Evolutionary conservation across 768 basidiomycete species (phyloP), one percentile per base, ranked within the genome.

Genomic region (Kwoniella sp.): DNA sequence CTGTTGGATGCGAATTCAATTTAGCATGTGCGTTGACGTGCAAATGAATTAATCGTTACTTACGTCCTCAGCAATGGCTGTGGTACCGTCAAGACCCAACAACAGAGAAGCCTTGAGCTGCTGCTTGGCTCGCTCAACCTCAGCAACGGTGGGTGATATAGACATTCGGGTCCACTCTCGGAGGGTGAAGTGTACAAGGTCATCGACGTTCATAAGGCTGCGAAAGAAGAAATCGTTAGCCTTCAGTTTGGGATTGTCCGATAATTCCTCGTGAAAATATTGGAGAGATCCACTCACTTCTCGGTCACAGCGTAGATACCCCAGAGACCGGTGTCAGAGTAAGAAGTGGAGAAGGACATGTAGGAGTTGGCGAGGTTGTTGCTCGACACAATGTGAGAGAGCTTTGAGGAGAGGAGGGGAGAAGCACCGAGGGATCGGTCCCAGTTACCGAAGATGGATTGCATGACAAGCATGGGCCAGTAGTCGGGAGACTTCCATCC

Each of bases 401-500:
- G 88, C 55, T 89, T 87, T 55, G 92, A 96, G 64, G 91, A 92
- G 68, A 95, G 87, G 58, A 96, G 84, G 24, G 91, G 85, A 2
- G 91, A 88, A 52, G 92, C 87, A 72, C 95, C 96, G 72, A 98
- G 87, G 51, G 90, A 90, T 71, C 96, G 88, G 80, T 99, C 95
- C 96, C 96, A 99, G 86, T 98, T 99, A 68, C 96, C 96, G 82
- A 98, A 89, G 82, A 98, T 91, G 74, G 87, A 88, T 81, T 95
- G 91, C 88, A 96, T 91, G 79, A 92, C 93, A 83, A 97, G 88
- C 94, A 99, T 95, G 65, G 94, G 92, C 88, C 91, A 98, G 85
- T 98, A 98, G 82, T 99, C 96, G 27, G 95, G 93, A 10, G 90
- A 92, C 73, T 88, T 91, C 94, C 95, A 97, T 81, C 92, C 88